Conservation (phyloP, 345 rosid species). For the Camelina neglecta region DNA sequence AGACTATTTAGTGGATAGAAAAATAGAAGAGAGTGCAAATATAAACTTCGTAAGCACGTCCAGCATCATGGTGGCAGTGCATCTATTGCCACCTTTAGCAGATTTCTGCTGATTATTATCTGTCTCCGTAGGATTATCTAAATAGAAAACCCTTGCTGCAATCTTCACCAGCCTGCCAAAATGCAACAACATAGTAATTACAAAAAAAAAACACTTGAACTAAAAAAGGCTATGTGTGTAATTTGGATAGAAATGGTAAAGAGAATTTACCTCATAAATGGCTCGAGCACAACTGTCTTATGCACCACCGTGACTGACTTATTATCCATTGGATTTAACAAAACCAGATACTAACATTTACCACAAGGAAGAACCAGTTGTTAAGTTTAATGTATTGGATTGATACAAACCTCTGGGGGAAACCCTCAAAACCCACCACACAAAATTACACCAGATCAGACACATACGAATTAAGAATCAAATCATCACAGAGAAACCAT, state of each 20-base stretch:
- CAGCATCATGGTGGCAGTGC: slow-evolving; percentile 75
- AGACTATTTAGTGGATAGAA: neutral
- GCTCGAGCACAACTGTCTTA: slow-evolving; percentile 44
- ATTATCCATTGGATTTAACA: slow-evolving; percentile 31
- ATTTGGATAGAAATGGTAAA: neutral
- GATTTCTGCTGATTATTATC: slow-evolving; percentile 58
- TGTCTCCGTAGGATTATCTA: slow-evolving; percentile 68
- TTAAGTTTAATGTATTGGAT: neutral
- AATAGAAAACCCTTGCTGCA: slow-evolving; percentile 73
- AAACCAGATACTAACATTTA: slow-evolving; percentile 14
- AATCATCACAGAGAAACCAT: too few relatives aligned
- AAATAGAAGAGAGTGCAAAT: slow-evolving; percentile 18
- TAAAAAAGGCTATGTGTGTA: neutral
- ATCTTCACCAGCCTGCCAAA: slow-evolving; percentile 70
- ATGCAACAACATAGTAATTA: slow-evolving; percentile 5
- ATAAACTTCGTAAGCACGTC: slow-evolving; percentile 71
- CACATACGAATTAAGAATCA: too few relatives aligned
- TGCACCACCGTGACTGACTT: slow-evolving; percentile 17
- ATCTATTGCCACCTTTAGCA: slow-evolving; percentile 64
- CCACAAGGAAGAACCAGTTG: slow-evolving; percentile 2
- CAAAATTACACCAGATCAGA: too few relatives aligned
- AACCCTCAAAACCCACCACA: neutral
- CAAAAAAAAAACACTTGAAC: neutral
- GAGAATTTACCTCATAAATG: neutral
- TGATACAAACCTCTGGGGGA: slow-evolving; percentile 1